Evolutionary conservation across 2,329 filamentous ascomycete genomes (phyloP).

Genomic region (Penicillium paneum): DNA sequence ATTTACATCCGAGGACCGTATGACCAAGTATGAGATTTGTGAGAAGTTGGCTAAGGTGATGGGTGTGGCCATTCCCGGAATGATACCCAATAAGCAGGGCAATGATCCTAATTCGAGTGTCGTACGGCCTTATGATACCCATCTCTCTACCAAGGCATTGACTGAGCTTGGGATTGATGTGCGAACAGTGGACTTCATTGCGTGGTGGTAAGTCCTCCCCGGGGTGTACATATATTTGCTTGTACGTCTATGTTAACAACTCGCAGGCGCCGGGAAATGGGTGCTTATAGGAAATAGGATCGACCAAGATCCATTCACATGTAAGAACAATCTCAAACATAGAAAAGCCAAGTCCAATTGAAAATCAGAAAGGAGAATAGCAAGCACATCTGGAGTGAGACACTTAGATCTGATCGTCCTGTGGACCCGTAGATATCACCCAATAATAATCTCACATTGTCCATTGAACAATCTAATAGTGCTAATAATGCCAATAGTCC

Average conservation of each 20-base stretch:
- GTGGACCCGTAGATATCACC: neutral
- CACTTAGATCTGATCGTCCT: neutral
- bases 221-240: neutral
- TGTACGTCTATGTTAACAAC: constrained; percentile 10
- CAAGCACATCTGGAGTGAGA: neutral
- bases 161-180: constrained; percentile 72
- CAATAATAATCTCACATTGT: neutral
- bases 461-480: neutral
- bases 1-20: constrained; percentile 79
- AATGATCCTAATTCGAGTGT: constrained; percentile 69
- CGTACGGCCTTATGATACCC: constrained; percentile 81
- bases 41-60: constrained; percentile 74
- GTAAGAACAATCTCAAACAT: neutral
- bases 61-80: constrained; percentile 65
- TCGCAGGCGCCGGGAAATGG: constrained; percentile 32
- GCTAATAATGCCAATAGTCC: neutral
- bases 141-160: constrained; percentile 73
- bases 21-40: constrained; percentile 89
- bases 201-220: constrained; percentile 64
- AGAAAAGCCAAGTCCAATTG: neutral
- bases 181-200: constrained; percentile 68
- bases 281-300: constrained; percentile 21
- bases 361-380: neutral
- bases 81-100: constrained; percentile 65
- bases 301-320: neutral